Conservation (phyloP, 495 filamentous ascomycete species). For the Glonium stellatum region DNA sequence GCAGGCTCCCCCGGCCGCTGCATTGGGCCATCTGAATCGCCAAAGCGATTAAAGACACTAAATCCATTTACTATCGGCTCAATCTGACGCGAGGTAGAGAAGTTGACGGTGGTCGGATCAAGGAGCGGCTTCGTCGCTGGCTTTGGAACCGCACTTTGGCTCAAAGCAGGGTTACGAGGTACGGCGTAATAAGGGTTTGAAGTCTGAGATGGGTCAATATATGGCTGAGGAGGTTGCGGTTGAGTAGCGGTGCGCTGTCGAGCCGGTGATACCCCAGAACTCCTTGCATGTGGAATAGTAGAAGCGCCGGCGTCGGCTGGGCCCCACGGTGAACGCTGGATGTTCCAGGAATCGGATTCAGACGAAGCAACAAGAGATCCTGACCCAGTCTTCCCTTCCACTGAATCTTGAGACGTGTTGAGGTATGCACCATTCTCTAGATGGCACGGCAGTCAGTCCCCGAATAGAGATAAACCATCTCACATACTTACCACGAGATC, state of each 20-base stretch:
- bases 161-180: slow-evolving; percentile 3
- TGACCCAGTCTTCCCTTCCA: slow-evolving; percentile 55
- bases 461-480: slow-evolving; percentile 3
- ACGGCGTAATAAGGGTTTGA: slow-evolving; percentile 11
- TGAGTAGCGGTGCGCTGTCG: slow-evolving; percentile 43
- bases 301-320: slow-evolving; percentile 44
- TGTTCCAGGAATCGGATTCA: slow-evolving; percentile 54
- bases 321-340: slow-evolving; percentile 49
- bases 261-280: slow-evolving; percentile 46
- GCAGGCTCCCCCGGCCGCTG: slow-evolving; percentile 11
- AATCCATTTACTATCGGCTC: slow-evolving; percentile 18
- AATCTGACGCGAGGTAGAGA: slow-evolving; percentile 12
- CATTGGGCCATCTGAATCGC: slow-evolving; percentile 5
- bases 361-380: slow-evolving; percentile 58
- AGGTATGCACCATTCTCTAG: slow-evolving; percentile 23
- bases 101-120: slow-evolving; percentile 21
- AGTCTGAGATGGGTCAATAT: slow-evolving; percentile 10
- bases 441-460: neutral
- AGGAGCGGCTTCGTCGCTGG: slow-evolving; percentile 18
- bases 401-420: slow-evolving; percentile 32
- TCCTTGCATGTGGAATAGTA: slow-evolving; percentile 40
- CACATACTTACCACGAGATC: slow-evolving; percentile 41
- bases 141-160: slow-evolving; percentile 16
- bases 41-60: slow-evolving; percentile 13
- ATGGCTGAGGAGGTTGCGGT: slow-evolving; percentile 20